These are phyloP conservation scores for Adansonia digitata DNA, from an alignment of 345 rosid species.

Conservation along the genomic window DNA sequence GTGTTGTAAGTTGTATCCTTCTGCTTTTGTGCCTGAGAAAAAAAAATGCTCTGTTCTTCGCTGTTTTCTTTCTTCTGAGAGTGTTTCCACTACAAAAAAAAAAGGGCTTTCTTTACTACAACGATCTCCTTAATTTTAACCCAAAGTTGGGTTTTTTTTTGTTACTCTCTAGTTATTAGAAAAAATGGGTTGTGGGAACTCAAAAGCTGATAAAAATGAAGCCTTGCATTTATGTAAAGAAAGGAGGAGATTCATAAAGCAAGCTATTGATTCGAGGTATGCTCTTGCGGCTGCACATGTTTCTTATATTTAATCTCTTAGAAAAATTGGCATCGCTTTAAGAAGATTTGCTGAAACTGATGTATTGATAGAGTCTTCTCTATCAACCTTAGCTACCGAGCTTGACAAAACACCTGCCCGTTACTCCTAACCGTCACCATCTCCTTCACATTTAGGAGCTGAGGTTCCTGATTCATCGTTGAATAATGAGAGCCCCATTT, in stretches of 20 bases:
- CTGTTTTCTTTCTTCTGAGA: neutral
- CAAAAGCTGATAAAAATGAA: conserved; percentile 55
- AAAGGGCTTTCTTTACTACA: neutral
- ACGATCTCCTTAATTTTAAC: neutral
- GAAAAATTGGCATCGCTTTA: conserved; percentile 63
- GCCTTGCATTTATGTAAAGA: conserved; percentile 67
- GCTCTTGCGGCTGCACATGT: conserved; percentile 86
- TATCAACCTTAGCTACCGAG: conserved; percentile 68
- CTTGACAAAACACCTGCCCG: conserved; percentile 78
- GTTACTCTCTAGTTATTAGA: neutral
- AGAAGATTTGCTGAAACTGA: conserved; percentile 78
- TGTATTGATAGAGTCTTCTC: conserved; percentile 26
- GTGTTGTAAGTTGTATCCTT: neutral
- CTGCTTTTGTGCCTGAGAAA: neutral
- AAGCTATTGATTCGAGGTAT: conserved; percentile 69
- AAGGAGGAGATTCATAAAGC: conserved; percentile 31
- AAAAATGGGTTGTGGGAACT: conserved; percentile 68
- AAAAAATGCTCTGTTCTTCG: neutral
- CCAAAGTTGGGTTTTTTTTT: neutral
- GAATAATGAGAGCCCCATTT: conserved; percentile 33
- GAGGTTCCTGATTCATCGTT: conserved; percentile 58
- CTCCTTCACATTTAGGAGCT: conserved; percentile 41
- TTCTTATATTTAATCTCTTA: conserved; percentile 68
- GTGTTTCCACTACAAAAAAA: neutral
- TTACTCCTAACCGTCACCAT: conserved; percentile 70